Percentiles rank a stretch among this genome's conserved stretches.
Conservation (phyloP, 192 early-diverging fungal genomes). For the Backusella circina region DNA sequence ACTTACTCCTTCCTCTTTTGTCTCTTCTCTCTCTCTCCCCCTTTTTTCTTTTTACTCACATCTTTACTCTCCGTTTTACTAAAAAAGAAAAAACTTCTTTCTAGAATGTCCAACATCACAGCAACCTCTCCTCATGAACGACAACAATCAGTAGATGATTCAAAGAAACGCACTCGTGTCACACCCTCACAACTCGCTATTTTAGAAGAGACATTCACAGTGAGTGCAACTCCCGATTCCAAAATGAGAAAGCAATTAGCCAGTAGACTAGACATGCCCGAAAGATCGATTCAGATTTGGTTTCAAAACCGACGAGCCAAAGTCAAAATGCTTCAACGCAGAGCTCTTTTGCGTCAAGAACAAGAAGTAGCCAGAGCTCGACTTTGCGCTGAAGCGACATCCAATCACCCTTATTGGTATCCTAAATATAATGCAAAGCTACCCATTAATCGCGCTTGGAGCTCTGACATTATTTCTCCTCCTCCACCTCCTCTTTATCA, state of each 20-base stretch:
- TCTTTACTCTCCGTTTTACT: not conserved
- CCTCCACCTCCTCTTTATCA: not conserved
- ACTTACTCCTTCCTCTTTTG: not conserved
- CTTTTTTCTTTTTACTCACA: not conserved
- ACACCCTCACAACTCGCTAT: slow-evolving; percentile 57
- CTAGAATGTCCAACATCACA: not conserved
- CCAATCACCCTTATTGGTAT: not conserved
- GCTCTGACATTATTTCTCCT: slow-evolving; percentile 21
- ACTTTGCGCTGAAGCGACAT: slow-evolving; percentile 22
- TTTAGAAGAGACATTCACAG: slow-evolving; percentile 63
- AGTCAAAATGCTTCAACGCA: slow-evolving; percentile 56
- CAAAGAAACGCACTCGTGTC: slow-evolving; percentile 63
- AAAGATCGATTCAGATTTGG: slow-evolving; percentile 79
- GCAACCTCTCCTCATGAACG: not conserved
- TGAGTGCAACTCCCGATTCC: slow-evolving; percentile 60
- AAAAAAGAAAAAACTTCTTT: not conserved
- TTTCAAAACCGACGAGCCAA: slow-evolving; percentile 83
- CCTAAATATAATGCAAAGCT: not conserved
- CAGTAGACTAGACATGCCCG: slow-evolving; percentile 62
- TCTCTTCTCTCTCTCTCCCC: not conserved
- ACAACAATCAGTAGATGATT: not conserved
- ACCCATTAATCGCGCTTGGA: slow-evolving; percentile 33
- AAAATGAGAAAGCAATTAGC: slow-evolving; percentile 65
- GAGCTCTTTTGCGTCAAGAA: slow-evolving; percentile 29
- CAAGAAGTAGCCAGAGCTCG: slow-evolving; percentile 22